These are phyloP conservation scores for Nitzschia sp. DNA, from an alignment of 108 stramenopile species.

Conservation along the genomic window DNA sequence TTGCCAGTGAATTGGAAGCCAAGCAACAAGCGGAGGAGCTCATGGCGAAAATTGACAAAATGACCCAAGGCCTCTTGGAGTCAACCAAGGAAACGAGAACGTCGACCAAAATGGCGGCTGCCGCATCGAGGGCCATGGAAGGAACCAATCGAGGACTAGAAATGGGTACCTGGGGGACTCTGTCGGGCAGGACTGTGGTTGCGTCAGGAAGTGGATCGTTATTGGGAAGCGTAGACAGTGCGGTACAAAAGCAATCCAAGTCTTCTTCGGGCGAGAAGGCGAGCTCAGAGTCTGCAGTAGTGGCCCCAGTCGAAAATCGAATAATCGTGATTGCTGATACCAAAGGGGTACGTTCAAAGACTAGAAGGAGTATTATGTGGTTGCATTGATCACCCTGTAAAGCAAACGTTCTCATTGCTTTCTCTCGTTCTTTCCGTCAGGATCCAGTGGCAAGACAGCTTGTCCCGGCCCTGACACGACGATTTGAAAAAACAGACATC, in stretches of 20 bases:
- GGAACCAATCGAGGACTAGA: constrained; percentile 56
- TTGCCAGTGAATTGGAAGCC: constrained; percentile 43
- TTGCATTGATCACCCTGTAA: constrained; percentile 8
- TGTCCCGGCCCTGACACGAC: constrained; percentile 50
- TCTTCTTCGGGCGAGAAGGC: constrained; percentile 3
- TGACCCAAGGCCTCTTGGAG: constrained; percentile 60
- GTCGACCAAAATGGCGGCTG: constrained; percentile 55
- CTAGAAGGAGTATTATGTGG: constrained; percentile 10
- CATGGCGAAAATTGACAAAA: constrained; percentile 66
- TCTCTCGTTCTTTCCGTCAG: constrained; percentile 5
- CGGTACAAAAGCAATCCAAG: constrained; percentile 35
- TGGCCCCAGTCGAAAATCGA: constrained; percentile 34
- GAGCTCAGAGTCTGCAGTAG: not conserved
- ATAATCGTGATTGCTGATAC: constrained; percentile 52
- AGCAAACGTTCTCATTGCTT: not conserved
- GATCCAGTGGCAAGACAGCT: constrained; percentile 49
- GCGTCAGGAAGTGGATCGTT: constrained; percentile 8
- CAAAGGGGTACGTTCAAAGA: constrained; percentile 34
- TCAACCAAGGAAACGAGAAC: constrained; percentile 25
- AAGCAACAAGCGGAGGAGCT: constrained; percentile 46
- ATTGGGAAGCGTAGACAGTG: constrained; percentile 28
- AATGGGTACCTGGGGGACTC: constrained; percentile 73
- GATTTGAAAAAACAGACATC: constrained; percentile 32
- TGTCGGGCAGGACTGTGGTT: constrained; percentile 49
- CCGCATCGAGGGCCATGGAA: constrained; percentile 53